Percentiles rank a stretch among this genome's conserved stretches.
Conservation (phyloP, 345 rosid species). For the Ceriops zippeliana region DNA sequence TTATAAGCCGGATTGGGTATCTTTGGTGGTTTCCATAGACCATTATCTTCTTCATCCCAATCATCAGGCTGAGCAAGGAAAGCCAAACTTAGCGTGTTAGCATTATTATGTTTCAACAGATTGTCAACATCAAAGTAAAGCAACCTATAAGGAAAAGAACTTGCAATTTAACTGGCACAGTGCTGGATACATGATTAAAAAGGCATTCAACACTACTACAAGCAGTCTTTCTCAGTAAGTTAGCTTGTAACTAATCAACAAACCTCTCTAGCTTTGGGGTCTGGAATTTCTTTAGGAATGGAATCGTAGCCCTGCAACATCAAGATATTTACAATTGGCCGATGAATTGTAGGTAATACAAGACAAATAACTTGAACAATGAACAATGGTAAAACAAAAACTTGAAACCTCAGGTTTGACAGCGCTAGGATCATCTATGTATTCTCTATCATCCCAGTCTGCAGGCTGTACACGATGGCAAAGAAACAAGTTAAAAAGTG, state of each 20-base stretch:
- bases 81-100: slow-evolving; percentile 1
- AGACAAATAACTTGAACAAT: neutral
- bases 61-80: slow-evolving; percentile 31
- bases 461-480: slow-evolving; percentile 51
- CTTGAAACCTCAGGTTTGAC: slow-evolving; percentile 71
- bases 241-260: neutral
- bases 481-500: neutral
- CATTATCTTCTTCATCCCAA: slow-evolving; percentile 50
- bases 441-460: slow-evolving; percentile 93
- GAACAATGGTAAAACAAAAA: neutral
- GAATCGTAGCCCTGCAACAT: slow-evolving; percentile 41
- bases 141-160: neutral
- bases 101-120: neutral
- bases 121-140: neutral
- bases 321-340: neutral
- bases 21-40: slow-evolving; percentile 42
- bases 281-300: slow-evolving; percentile 40
- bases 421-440: slow-evolving; percentile 74
- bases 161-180: neutral
- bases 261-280: slow-evolving; percentile 42
- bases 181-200: neutral
- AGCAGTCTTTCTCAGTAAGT: neutral
- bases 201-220: neutral
- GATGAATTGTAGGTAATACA: neutral
- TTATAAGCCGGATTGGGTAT: slow-evolving; percentile 46